Percentiles rank a stretch among this genome's conserved stretches.
phyloP scores from a whole-genome alignment of 2,329 filamentous ascomycete species.

The Apiospora aurea region DNA sequence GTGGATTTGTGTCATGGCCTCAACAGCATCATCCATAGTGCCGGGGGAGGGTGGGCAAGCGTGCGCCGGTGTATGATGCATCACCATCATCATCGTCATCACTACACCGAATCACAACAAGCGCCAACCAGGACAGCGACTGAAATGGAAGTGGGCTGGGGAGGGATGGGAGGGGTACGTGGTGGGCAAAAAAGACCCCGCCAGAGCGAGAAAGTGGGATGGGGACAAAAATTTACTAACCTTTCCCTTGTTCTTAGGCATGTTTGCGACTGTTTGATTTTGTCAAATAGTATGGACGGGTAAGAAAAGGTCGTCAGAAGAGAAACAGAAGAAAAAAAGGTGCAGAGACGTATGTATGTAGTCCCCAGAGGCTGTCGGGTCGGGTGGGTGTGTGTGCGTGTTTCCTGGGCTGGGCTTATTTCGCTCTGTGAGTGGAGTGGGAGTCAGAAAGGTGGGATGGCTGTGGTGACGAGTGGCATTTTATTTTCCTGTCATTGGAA shows the following conservation, averaged over 20 bases:
- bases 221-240: conserved; percentile 57
- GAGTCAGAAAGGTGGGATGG: conserved; percentile 34
- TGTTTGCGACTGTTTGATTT: conserved; percentile 54
- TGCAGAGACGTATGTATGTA: conserved; percentile 5
- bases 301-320: conserved; percentile 3
- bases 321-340: conserved; percentile 16
- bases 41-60: neutral
- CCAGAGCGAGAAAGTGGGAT: neutral
- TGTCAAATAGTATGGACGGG: neutral
- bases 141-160: conserved; percentile 25
- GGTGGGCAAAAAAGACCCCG: conserved; percentile 25
- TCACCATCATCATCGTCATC: neutral
- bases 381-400: conserved; percentile 29
- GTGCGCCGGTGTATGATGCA: conserved; percentile 24
- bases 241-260: conserved; percentile 99
- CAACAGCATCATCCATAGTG: neutral
- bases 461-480: conserved; percentile 37
- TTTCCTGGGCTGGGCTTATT: conserved; percentile 25
- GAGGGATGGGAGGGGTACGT: conserved; percentile 26
- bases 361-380: conserved; percentile 23
- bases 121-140: conserved; percentile 26
- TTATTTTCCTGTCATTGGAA: conserved; percentile 28
- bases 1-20: neutral
- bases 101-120: conserved; percentile 5
- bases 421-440: conserved; percentile 24